Percentiles rank a stretch among this genome's conserved stretches.
Evolutionary conservation across 371 early-diverging fungal genomes (phyloP).

Genomic region (Mucor ambiguus): DNA sequence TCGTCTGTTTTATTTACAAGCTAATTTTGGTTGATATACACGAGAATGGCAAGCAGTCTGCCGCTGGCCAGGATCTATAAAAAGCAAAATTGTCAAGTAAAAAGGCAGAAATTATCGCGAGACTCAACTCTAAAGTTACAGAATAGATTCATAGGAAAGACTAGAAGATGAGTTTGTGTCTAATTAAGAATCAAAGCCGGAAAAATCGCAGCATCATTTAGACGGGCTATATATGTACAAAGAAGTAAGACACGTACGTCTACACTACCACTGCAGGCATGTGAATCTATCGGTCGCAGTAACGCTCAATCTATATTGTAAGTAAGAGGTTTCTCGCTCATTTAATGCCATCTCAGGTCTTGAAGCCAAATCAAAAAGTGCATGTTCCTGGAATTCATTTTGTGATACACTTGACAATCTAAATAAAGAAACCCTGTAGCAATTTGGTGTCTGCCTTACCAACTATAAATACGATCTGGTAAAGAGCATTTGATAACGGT

Average conservation of each 20-base stretch:
- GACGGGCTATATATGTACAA: constrained; percentile 1
- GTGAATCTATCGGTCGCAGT: neutral
- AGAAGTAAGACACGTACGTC: neutral
- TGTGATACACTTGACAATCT: constrained; percentile 15
- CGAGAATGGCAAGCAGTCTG: neutral
- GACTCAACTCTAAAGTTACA: constrained; percentile 8
- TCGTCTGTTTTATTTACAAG: neutral
- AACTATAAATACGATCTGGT: neutral
- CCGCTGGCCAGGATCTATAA: neutral
- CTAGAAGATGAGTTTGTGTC: constrained; percentile 8
- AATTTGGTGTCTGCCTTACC: neutral
- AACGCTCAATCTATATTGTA: neutral
- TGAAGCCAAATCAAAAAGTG: neutral
- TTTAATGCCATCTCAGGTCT: neutral
- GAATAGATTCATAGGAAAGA: constrained; percentile 15
- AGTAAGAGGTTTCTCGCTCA: neutral
- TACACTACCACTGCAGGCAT: neutral
- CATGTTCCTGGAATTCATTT: constrained; percentile 31
- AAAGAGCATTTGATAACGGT: neutral
- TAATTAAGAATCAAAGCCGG: constrained; percentile 3
- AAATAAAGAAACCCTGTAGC: neutral
- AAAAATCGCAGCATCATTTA: neutral
- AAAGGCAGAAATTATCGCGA: constrained; percentile 3
- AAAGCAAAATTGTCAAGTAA: constrained; percentile 6
- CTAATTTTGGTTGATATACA: constrained; percentile 1